Conservation (phyloP, 148 eudicot species). For the Beta vulgaris region DNA sequence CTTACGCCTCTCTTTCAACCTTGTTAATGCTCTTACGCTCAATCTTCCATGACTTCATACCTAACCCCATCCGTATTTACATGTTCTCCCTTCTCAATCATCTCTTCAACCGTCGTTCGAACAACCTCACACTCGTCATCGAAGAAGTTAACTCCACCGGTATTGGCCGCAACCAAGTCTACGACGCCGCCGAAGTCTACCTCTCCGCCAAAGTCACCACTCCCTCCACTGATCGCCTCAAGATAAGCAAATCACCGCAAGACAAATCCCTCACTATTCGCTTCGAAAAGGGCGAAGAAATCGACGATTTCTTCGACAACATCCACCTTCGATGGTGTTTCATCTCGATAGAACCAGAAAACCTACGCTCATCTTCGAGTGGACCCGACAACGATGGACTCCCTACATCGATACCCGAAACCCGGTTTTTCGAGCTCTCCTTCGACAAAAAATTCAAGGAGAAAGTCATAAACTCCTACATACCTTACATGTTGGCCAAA, state of each 20-base stretch:
- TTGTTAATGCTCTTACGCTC: constrained; percentile 46
- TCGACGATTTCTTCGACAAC: constrained; percentile 33
- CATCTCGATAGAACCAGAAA: constrained; percentile 33
- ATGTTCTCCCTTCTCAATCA: constrained; percentile 21
- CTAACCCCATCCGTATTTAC: constrained; percentile 29
- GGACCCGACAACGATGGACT: neutral
- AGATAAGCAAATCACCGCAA: constrained; percentile 39
- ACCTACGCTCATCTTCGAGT: neutral
- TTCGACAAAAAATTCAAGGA: constrained; percentile 41
- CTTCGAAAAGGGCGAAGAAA: constrained; percentile 37
- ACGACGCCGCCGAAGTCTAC: constrained; percentile 49
- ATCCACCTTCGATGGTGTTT: constrained; percentile 41
- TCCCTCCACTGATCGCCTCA: constrained; percentile 40
- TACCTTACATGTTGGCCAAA: constrained; percentile 33
- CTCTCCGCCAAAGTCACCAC: constrained; percentile 42
- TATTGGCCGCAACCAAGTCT: constrained; percentile 44
- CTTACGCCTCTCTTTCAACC: constrained; percentile 59
- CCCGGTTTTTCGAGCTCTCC: constrained; percentile 41
- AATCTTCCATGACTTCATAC: constrained; percentile 44
- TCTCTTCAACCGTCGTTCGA: constrained; percentile 27
- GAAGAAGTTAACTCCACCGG: constrained; percentile 36
- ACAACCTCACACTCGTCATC: constrained; percentile 43
- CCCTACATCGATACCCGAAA: neutral
- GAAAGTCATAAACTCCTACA: constrained; percentile 25
- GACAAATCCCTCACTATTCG: constrained; percentile 44